Evolutionary conservation across 1,139 yeast species (phyloP).

Genomic region (Meyerozyma smithsonii): DNA sequence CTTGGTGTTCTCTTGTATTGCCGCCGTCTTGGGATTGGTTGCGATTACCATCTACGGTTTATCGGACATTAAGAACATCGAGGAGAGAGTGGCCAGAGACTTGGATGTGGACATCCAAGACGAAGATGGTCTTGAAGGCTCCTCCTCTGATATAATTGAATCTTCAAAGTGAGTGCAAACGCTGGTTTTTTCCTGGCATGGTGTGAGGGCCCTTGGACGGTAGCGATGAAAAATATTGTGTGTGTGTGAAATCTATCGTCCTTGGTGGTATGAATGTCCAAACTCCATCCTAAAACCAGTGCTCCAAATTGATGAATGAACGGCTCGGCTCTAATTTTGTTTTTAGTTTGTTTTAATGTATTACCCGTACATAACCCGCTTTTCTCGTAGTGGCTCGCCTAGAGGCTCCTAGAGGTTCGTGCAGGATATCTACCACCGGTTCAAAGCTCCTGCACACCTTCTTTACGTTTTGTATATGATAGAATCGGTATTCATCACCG

Average conservation of each 20-base stretch:
- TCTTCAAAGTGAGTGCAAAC: conserved; percentile 2
- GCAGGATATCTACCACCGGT: background rate
- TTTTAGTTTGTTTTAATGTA: background rate
- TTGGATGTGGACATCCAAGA: conserved; percentile 40
- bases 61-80: conserved; percentile 57
- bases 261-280: background rate
- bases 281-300: background rate
- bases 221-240: conserved; percentile 4
- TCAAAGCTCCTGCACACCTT: background rate
- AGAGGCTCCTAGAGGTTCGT: no score
- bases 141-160: conserved; percentile 5
- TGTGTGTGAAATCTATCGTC: conserved; percentile 4
- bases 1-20: conserved; percentile 67
- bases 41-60: conserved; percentile 80
- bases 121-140: conserved; percentile 18
- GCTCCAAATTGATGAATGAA: conserved; percentile 9
- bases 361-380: conserved; percentile 2
- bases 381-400: no score
- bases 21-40: conserved; percentile 75
- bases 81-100: conserved; percentile 48
- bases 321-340: conserved; percentile 13
- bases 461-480: conserved; percentile 1
- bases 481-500: conserved; percentile 20
- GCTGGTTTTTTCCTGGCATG: background rate
- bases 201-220: background rate